These are phyloP conservation scores for Podaxis sp. DNA, from an alignment of 768 basidiomycete species.

Conservation along the genomic window DNA sequence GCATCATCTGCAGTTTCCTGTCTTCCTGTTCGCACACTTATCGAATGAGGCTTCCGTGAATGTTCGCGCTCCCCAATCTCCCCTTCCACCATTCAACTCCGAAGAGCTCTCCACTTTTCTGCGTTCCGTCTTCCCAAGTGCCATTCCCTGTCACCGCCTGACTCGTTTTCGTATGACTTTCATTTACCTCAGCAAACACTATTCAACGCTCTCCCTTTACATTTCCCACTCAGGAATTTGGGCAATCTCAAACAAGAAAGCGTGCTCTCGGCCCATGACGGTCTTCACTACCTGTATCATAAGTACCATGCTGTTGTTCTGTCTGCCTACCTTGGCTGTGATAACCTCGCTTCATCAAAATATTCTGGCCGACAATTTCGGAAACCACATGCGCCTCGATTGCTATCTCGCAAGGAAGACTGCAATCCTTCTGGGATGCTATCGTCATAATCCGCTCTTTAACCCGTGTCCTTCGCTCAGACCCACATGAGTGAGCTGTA, in stretches of 20 bases:
- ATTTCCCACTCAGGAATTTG: slow-evolving; percentile 13
- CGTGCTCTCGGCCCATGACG: slow-evolving; percentile 12
- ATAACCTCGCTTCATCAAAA: too few relatives aligned
- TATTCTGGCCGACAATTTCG: too few relatives aligned
- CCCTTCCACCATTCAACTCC: background rate
- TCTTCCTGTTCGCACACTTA: background rate
- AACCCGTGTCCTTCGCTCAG: background rate
- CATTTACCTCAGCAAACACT: slow-evolving; percentile 11
- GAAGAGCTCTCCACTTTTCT: background rate
- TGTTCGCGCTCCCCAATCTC: background rate
- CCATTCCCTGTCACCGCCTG: background rate
- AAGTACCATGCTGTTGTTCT: slow-evolving; percentile 37
- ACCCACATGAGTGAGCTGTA: background rate
- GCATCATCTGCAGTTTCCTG: background rate
- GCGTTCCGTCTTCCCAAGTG: background rate
- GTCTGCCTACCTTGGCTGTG: too few relatives aligned
- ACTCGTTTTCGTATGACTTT: background rate
- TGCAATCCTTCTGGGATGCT: background rate
- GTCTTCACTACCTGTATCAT: slow-evolving; percentile 22
- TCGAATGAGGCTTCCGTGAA: background rate
- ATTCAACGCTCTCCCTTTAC: slow-evolving; percentile 10
- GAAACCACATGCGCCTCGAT: too few relatives aligned
- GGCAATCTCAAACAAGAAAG: slow-evolving; percentile 13
- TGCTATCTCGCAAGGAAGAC: background rate
- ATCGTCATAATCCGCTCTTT: background rate